Percentiles rank a stretch among this genome's conserved stretches.
phyloP scores from a whole-genome alignment of 768 basidiomycete species.

The Porpolomopsis calyptriformis region DNA sequence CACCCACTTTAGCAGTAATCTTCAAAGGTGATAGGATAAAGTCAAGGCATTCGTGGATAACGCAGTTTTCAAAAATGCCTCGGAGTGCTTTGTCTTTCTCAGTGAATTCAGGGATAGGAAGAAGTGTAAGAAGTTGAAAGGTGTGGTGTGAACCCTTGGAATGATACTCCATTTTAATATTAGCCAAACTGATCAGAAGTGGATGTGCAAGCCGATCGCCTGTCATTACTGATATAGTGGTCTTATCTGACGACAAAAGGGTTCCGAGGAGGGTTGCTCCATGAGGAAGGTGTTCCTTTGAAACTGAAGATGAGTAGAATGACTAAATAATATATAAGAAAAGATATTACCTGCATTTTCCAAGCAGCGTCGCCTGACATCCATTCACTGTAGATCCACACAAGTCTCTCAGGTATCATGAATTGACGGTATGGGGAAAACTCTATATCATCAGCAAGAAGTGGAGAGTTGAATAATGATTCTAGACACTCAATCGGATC shows the following conservation, averaged over 20 bases:
- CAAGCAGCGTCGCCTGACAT: slow-evolving; percentile 15
- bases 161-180: slow-evolving; percentile 19
- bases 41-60: slow-evolving; percentile 23
- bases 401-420: too few relatives aligned
- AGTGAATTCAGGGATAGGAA: slow-evolving; percentile 23
- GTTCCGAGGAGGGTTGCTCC: slow-evolving; percentile 22
- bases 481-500: slow-evolving; percentile 20
- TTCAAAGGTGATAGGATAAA: slow-evolving; percentile 23
- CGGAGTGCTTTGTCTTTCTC: slow-evolving; percentile 15
- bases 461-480: too few relatives aligned
- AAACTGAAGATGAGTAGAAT: too few relatives aligned
- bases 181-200: slow-evolving; percentile 21
- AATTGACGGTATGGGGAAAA: too few relatives aligned
- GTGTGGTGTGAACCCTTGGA: slow-evolving; percentile 22
- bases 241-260: slow-evolving; percentile 24
- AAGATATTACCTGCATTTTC: slow-evolving; percentile 17
- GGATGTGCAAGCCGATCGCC: slow-evolving; percentile 23
- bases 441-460: too few relatives aligned
- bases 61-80: slow-evolving; percentile 16
- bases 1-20: slow-evolving; percentile 17
- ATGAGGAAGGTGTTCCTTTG: slow-evolving; percentile 13
- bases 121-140: slow-evolving; percentile 19
- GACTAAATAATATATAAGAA: background rate
- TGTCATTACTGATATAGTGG: slow-evolving; percentile 22
- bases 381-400: too few relatives aligned